These are phyloP conservation scores for Calocera viscosa DNA, from an alignment of 768 basidiomycete genomes.

Conservation along the genomic window DNA sequence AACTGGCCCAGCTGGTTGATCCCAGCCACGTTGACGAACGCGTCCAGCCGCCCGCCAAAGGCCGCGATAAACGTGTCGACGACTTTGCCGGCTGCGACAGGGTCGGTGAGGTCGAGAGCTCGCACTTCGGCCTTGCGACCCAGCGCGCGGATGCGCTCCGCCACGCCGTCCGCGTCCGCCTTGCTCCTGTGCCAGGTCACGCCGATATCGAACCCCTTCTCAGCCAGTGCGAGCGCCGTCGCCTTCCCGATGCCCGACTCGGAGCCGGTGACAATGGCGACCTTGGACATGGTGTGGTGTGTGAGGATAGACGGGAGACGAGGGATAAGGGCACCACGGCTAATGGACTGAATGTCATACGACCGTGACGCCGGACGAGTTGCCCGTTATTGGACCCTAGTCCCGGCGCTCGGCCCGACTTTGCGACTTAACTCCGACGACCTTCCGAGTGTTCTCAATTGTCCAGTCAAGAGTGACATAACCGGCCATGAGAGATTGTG, in stretches of 20 bases:
- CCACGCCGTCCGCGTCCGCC: not conserved
- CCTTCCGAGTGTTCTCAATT: no score
- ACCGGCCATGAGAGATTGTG: no score
- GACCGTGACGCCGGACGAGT: not conserved
- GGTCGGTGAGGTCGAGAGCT: not conserved
- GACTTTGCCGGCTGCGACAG: not conserved
- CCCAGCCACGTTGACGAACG: conserved; percentile 9
- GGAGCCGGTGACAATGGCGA: conserved; percentile 37
- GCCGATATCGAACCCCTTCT: conserved; percentile 38
- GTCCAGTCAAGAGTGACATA: no score
- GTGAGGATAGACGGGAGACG: not conserved
- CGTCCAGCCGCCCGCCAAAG: not conserved
- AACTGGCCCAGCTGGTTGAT: not conserved
- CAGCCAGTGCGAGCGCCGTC: conserved; percentile 37
- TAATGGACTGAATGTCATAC: not conserved
- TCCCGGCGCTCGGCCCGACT: not conserved
- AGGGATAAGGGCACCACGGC: not conserved
- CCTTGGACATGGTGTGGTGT: conserved; percentile 10
- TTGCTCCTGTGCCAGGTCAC: conserved; percentile 22
- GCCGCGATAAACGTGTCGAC: not conserved
- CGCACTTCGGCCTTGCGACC: not conserved
- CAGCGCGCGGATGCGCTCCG: not conserved
- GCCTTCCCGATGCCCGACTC: conserved; percentile 39
- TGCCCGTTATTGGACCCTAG: not conserved
- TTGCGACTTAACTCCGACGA: not conserved